These are phyloP conservation scores for Rhynchospora pubera DNA, from an alignment of 176 grass and related monocot species.

Conservation along the genomic window DNA sequence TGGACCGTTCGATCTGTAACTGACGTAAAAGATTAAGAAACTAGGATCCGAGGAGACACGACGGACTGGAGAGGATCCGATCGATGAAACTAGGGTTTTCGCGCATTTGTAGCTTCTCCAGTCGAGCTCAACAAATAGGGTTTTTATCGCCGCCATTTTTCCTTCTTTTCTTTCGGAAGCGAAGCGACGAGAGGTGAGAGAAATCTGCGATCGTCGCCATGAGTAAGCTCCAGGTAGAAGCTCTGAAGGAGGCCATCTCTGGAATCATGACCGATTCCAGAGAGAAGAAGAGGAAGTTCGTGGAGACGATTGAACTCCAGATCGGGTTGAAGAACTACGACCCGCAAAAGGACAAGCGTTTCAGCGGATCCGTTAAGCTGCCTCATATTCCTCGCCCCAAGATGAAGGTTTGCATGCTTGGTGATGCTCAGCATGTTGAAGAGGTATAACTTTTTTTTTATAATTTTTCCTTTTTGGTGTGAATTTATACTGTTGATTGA, in stretches of 20 bases:
- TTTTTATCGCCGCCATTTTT: background rate
- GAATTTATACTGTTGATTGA: background rate
- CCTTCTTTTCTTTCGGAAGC: background rate
- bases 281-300: conserved; percentile 60
- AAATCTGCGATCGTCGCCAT: background rate
- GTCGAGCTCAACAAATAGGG: background rate
- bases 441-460: conserved; percentile 32
- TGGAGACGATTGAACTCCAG: conserved; percentile 63
- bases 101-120: background rate
- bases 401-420: conserved; percentile 83
- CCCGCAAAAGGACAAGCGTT: conserved; percentile 69
- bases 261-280: conserved; percentile 35
- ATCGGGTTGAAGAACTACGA: conserved; percentile 81
- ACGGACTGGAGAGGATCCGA: background rate
- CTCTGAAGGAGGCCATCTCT: conserved; percentile 47
- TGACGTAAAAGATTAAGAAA: background rate
- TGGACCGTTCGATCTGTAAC: background rate
- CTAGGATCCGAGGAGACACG: background rate
- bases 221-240: conserved; percentile 51
- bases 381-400: conserved; percentile 63
- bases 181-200: background rate
- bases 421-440: conserved; percentile 60
- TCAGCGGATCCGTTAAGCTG: conserved; percentile 68
- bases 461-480: background rate
- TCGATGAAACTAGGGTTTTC: background rate